A percentile compares a stretch with the other conserved stretches of the same genome.
Evolutionary conservation across 176 grass and related monocot genomes (phyloP).

Genomic region (Carex scoparia): DNA sequence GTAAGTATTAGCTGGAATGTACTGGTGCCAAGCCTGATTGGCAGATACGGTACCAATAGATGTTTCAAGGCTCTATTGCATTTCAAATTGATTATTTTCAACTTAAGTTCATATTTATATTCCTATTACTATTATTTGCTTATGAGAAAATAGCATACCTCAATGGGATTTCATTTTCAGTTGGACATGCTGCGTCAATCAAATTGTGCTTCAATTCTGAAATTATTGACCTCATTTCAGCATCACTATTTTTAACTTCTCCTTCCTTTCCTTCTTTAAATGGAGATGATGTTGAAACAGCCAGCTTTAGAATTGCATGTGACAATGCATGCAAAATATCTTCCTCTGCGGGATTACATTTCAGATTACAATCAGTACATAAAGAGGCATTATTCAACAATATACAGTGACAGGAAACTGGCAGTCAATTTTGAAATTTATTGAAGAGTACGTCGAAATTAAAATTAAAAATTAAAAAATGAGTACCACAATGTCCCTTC

Average conservation of each 20-base stretch:
- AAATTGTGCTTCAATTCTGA: conserved; percentile 34
- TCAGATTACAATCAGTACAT: conserved; percentile 11
- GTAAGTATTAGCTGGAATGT: too few relatives aligned
- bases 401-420: background rate
- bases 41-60: background rate
- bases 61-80: background rate
- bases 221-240: conserved; percentile 31
- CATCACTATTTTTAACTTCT: background rate
- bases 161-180: conserved; percentile 32
- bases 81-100: background rate
- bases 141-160: conserved; percentile 36
- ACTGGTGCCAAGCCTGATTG: background rate
- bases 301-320: conserved; percentile 40
- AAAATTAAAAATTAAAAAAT: background rate
- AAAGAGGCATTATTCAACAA: background rate
- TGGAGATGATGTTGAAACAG: conserved; percentile 33
- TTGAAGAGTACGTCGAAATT: background rate
- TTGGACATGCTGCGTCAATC: conserved; percentile 26
- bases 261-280: conserved; percentile 34
- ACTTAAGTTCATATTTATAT: background rate
- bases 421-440: background rate
- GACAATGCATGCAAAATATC: conserved; percentile 43
- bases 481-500: conserved; percentile 37
- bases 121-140: background rate
- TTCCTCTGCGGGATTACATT: conserved; percentile 26